Conservation (phyloP, 768 basidiomycete species). For the Leccinum ochraceum region DNA sequence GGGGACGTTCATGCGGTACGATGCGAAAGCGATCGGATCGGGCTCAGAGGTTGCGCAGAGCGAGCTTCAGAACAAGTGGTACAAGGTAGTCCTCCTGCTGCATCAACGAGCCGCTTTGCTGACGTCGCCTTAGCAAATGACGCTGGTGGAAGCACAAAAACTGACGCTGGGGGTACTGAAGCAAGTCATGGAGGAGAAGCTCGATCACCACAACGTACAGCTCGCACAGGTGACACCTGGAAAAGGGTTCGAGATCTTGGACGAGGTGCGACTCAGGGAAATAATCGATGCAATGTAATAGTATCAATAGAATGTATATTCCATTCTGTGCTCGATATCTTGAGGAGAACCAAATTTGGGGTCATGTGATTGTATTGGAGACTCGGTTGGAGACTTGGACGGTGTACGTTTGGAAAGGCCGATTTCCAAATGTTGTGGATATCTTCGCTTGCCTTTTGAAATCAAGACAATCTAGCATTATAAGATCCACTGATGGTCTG, state of each 20-base stretch:
- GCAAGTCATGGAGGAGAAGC: conserved; percentile 99
- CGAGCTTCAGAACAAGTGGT: conserved; percentile 96
- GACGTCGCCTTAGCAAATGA: conserved; percentile 73
- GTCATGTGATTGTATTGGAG: too few species aligned
- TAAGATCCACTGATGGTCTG: background rate
- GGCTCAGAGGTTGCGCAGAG: conserved; percentile 98
- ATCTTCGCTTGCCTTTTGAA: background rate
- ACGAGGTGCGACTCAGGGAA: conserved; percentile 76
- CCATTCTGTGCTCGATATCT: background rate
- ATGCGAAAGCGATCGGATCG: conserved; percentile 98
- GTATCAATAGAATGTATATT: conserved; percentile 20
- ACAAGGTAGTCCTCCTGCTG: conserved; percentile 59
- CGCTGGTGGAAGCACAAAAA: conserved; percentile 82
- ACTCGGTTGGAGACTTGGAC: too few species aligned
- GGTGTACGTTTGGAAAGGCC: too few species aligned
- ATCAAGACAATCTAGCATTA: background rate
- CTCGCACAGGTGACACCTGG: conserved; percentile 89
- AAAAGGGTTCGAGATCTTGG: conserved; percentile 88
- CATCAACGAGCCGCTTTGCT: conserved; percentile 3
- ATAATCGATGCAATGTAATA: conserved; percentile 82
- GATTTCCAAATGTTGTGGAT: too few species aligned
- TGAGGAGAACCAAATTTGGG: too few species aligned
- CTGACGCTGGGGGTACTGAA: conserved; percentile 89
- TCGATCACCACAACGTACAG: conserved; percentile 98
- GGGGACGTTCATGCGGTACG: conserved; percentile 94